A percentile compares a stretch with the other conserved stretches of the same genome.
Evolutionary conservation across 73 alveolate genomes (phyloP).

Genomic region (Halteria grandinella): DNA sequence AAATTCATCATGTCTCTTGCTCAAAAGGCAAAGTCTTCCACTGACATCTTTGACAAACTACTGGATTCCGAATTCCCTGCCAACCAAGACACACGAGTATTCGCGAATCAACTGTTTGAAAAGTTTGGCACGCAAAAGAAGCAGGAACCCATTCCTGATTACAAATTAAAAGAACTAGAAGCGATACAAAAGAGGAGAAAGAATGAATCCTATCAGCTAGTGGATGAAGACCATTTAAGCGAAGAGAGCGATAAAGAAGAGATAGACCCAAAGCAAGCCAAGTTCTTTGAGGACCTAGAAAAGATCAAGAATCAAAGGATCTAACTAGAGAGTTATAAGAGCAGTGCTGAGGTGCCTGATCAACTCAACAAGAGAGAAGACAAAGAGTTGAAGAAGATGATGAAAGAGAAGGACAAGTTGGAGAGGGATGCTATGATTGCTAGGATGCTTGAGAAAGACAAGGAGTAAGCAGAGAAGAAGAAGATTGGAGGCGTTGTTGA

Average conservation of each 20-base stretch:
- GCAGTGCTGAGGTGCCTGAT: constrained; percentile 4
- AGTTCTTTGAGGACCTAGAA: constrained; percentile 30
- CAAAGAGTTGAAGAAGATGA: constrained; percentile 29
- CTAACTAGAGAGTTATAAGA: constrained; percentile 6
- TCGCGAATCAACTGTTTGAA: constrained; percentile 10
- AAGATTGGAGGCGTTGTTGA: constrained; percentile 57
- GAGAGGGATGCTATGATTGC: constrained; percentile 71
- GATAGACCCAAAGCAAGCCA: constrained; percentile 14
- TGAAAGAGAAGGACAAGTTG: constrained; percentile 67
- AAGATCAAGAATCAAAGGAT: constrained; percentile 27
- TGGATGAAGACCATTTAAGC: neutral
- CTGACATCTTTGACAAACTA: neutral
- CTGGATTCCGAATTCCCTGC: constrained; percentile 16
- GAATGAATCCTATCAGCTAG: neutral
- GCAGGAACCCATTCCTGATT: constrained; percentile 18
- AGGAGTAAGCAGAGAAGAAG: constrained; percentile 23
- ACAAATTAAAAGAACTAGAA: constrained; percentile 17
- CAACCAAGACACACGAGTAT: constrained; percentile 1
- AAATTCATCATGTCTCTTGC: constrained; percentile 27
- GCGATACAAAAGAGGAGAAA: neutral
- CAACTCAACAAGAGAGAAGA: constrained; percentile 37
- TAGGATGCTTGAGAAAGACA: constrained; percentile 54
- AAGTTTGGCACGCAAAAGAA: constrained; percentile 14
- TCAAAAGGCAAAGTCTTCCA: neutral
- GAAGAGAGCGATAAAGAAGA: constrained; percentile 14